Conservation (phyloP, 1,139 yeast genomes). For the Yamadazyma taylorii region DNA sequence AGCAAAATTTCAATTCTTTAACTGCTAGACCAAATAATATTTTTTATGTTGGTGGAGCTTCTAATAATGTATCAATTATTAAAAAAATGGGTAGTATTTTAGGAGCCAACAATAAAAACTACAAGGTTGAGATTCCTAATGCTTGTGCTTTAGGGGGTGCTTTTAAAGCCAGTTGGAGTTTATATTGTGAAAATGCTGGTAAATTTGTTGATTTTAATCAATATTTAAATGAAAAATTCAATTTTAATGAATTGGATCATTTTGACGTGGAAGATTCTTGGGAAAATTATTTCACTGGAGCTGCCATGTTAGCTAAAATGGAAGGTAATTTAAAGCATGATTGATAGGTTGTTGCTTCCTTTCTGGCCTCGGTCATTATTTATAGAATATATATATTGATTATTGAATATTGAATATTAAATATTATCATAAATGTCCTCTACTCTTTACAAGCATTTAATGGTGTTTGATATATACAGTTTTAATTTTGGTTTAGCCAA, state of each 20-base stretch:
- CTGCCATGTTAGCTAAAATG: conserved; percentile 52
- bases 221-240: conserved; percentile 44
- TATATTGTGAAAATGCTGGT: conserved; percentile 34
- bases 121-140: conserved; percentile 73
- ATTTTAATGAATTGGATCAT: conserved; percentile 48
- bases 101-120: conserved; percentile 65
- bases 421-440: no score
- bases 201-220: conserved; percentile 42
- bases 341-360: conserved; percentile 6
- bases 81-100: conserved; percentile 68
- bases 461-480: conserved; percentile 9
- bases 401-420: not conserved
- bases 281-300: conserved; percentile 50
- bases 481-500: conserved; percentile 24
- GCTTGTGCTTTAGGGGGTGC: conserved; percentile 98
- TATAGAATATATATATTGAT: not conserved
- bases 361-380: no score
- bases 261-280: conserved; percentile 45
- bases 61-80: conserved; percentile 68
- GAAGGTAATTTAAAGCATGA: conserved; percentile 34
- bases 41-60: conserved; percentile 87
- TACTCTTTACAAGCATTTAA: conserved; percentile 9
- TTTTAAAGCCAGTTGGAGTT: conserved; percentile 77
- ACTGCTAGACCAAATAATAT: conserved; percentile 65
- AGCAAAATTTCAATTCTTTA: conserved; percentile 42